phyloP scores from a whole-genome alignment of 495 filamentous ascomycete genomes.

The Neurospora sp. region DNA sequence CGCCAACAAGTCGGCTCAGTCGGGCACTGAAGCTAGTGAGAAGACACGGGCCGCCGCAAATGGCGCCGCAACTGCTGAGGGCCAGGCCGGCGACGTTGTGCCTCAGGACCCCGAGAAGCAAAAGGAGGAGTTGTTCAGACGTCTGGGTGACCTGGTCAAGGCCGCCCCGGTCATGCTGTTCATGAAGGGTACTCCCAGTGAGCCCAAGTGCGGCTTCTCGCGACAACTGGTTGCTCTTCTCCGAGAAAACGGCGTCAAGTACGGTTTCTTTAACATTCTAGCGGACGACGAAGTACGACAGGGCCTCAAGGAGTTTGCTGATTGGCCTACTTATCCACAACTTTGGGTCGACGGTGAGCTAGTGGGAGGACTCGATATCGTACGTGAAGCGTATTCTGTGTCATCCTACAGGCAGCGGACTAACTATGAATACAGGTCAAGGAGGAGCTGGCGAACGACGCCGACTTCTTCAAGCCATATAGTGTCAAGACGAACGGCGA shows the following conservation, averaged over 20 bases:
- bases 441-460: conserved; percentile 28
- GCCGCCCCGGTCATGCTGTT: conserved; percentile 97
- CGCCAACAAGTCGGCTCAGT: conserved; percentile 34
- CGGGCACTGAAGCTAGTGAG: conserved; percentile 1
- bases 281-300: conserved; percentile 96
- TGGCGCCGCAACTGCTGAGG: conserved; percentile 13
- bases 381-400: conserved; percentile 38
- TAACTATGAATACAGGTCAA: conserved; percentile 24
- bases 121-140: conserved; percentile 69
- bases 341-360: conserved; percentile 74
- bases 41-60: conserved; percentile 20
- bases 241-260: conserved; percentile 80
- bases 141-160: conserved; percentile 73
- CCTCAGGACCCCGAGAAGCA: conserved; percentile 42
- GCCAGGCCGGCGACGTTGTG: conserved; percentile 15
- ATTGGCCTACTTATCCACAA: conserved; percentile 96
- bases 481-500: conserved; percentile 38
- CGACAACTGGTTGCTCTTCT: conserved; percentile 77
- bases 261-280: conserved; percentile 98
- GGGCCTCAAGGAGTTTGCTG: conserved; percentile 87
- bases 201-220: conserved; percentile 91
- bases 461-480: conserved; percentile 67
- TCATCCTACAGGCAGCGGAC: not conserved
- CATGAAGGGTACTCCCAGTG: conserved; percentile 83
- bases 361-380: conserved; percentile 92